These are phyloP conservation scores for Plasmodium sp. DNA, from an alignment of 169 alveolate species.

Conservation along the genomic window DNA sequence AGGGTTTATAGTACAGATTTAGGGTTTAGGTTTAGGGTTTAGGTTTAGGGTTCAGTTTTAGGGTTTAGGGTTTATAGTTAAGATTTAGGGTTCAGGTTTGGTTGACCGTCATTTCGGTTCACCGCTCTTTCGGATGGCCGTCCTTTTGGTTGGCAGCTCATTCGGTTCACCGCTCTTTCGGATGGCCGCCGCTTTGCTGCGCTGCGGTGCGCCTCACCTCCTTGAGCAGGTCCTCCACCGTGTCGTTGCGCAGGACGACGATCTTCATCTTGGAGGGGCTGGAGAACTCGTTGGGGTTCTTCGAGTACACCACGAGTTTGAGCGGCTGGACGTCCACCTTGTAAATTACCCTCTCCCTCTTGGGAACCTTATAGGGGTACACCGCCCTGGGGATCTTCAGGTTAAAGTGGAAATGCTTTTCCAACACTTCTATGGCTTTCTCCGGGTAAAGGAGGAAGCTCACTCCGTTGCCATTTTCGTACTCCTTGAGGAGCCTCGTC, in stretches of 20 bases:
- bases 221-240: conserved; percentile 31
- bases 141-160: background rate
- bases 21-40: no score
- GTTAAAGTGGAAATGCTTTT: conserved; percentile 53
- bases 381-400: conserved; percentile 50
- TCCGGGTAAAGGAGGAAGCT: conserved; percentile 42
- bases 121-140: no score
- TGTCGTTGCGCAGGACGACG: conserved; percentile 36
- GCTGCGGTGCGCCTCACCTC: background rate
- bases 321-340: conserved; percentile 55
- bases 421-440: conserved; percentile 44
- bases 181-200: background rate
- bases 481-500: conserved; percentile 26
- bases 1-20: no score
- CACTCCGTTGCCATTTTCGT: conserved; percentile 61
- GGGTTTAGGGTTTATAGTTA: no score
- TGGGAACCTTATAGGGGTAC: conserved; percentile 12
- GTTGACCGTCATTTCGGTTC: no score
- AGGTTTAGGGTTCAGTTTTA: no score
- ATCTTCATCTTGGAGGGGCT: conserved; percentile 62
- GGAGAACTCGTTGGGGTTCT: conserved; percentile 31
- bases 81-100: no score
- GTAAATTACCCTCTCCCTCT: conserved; percentile 18
- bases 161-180: no score
- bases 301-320: conserved; percentile 57